Evolutionary conservation across 2,329 filamentous ascomycete genomes (phyloP), one percentile per base, ranked within the genome.

Genomic region (Alternaria brassicae): DNA sequence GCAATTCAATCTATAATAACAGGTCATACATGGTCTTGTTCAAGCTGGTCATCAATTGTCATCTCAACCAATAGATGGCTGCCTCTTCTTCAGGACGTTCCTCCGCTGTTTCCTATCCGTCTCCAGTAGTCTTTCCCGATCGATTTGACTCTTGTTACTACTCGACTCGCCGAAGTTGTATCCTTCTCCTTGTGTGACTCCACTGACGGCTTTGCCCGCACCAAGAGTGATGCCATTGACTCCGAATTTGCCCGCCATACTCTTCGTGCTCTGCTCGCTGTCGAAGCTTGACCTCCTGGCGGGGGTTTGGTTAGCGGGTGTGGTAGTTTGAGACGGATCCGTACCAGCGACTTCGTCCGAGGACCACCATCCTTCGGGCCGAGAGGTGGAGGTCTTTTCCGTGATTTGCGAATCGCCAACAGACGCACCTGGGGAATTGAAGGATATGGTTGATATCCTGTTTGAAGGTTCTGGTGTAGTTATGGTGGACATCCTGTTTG

Each of bases 321-420:
- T 61, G 15, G 58, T 53, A 47, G 72, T 32, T 44, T 67, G 42
- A 23, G 65, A 74, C 7, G 70, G 63, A 4, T 72, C 73, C 1
- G 72, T 76, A 6, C 69, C 74, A 2, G 65, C 76, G 6, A 78
- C 72, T 44, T 79, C 77, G 40, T 79, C 77, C 1, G 69, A 73
- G 8, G 71, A 75, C 77, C 77, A 79, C 76, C 77, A 79, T 10
- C 76, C 76, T 61, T 78, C 77, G 1, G 77, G 77, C 0, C 76
- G 66, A 2, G 67, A 72, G 2, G 70, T 73, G 3, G 74, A 72
- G 6, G 73, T 71, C 36, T 68, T 72, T 1, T 53, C 62, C 1
- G 75, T 77, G 8, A 68, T 59, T 15, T 77, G 73, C 0, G 74
- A 76, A 3, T 63, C 63, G 39, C 66, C 55, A 2, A 70, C 47